Percentiles rank a stretch among this genome's conserved stretches.
Conservation (phyloP, 2,329 filamentous ascomycete species). For the Myriosclerotinia duriaeana region DNA sequence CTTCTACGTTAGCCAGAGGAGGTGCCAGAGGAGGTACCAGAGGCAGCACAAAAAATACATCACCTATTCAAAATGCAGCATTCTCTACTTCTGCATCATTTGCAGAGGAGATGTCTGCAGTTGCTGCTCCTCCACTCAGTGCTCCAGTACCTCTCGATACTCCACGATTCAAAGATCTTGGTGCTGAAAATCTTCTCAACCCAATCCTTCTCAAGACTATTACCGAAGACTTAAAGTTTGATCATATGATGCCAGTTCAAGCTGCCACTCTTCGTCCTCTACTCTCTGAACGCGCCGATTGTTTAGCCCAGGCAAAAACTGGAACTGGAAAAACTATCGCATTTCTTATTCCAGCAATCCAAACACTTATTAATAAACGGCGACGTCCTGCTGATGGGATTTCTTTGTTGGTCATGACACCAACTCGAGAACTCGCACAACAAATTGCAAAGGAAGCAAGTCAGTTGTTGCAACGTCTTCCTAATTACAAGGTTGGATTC, state of each 20-base stretch:
- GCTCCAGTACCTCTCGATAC: conserved; percentile 47
- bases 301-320: conserved; percentile 91
- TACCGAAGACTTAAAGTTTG: conserved; percentile 69
- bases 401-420: conserved; percentile 70
- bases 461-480: conserved; percentile 37
- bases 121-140: conserved; percentile 43
- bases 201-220: conserved; percentile 57
- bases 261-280: conserved; percentile 77
- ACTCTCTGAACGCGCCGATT: conserved; percentile 62
- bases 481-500: conserved; percentile 55
- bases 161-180: conserved; percentile 49
- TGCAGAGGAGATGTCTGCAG: conserved; percentile 25
- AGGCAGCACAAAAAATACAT: background rate
- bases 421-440: conserved; percentile 76
- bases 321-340: conserved; percentile 96
- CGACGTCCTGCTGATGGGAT: conserved; percentile 45
- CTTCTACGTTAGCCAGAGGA: conserved; percentile 12
- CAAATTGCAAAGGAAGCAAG: conserved; percentile 79
- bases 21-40: conserved; percentile 3
- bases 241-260: conserved; percentile 92
- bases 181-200: conserved; percentile 46
- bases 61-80: conserved; percentile 4
- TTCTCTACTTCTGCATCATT: conserved; percentile 13
- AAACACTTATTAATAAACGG: conserved; percentile 57
- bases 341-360: conserved; percentile 83